These are phyloP conservation scores for Zymoseptoria pseudotritici DNA, from an alignment of 2,329 filamentous ascomycete genomes.

Conservation along the genomic window DNA sequence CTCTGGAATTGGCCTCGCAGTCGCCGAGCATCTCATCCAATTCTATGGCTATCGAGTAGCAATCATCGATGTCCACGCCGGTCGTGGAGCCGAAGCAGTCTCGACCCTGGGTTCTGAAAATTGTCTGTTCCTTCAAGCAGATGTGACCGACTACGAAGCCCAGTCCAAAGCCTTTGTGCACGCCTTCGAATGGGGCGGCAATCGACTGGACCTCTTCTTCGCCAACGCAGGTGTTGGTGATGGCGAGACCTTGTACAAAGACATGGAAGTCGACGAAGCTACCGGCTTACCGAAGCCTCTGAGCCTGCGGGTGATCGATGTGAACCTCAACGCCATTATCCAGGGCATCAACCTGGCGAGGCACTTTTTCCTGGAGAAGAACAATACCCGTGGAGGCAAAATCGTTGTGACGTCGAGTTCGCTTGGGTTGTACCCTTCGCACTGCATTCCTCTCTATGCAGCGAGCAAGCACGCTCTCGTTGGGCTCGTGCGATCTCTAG, in stretches of 20 bases:
- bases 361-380: constrained; percentile 34
- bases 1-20: constrained; percentile 18
- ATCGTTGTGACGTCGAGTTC: constrained; percentile 32
- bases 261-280: constrained; percentile 23
- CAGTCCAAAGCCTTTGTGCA: constrained; percentile 35
- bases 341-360: constrained; percentile 38
- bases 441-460: constrained; percentile 15
- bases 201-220: constrained; percentile 36
- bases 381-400: constrained; percentile 30
- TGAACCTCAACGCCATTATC: constrained; percentile 36
- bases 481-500: constrained; percentile 27
- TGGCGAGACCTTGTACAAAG: constrained; percentile 32
- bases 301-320: constrained; percentile 33
- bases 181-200: constrained; percentile 35
- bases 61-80: constrained; percentile 13
- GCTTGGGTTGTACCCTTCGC: constrained; percentile 15
- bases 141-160: constrained; percentile 35
- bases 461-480: constrained; percentile 23
- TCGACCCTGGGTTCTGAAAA: constrained; percentile 9
- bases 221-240: constrained; percentile 40
- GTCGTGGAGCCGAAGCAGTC: constrained; percentile 11
- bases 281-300: constrained; percentile 27
- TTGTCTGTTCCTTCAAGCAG: constrained; percentile 18
- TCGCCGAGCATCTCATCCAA: constrained; percentile 19
- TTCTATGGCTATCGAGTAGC: constrained; percentile 16